These are phyloP conservation scores for Galerina marginata DNA, from an alignment of 768 basidiomycete species.

Conservation along the genomic window DNA sequence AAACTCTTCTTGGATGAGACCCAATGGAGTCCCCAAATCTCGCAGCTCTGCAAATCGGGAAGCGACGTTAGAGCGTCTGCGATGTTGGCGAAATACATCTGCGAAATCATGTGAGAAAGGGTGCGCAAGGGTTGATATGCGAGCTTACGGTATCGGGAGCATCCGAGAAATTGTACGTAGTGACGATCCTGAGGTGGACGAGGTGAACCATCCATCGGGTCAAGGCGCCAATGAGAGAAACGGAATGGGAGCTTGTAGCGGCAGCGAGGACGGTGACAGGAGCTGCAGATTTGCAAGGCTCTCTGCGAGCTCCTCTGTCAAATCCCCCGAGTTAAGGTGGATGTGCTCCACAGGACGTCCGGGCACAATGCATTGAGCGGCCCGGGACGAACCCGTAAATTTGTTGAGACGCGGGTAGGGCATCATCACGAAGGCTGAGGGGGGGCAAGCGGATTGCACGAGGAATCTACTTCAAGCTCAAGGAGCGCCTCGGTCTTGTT, in stretches of 20 bases:
- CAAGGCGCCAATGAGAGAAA: conserved; percentile 61
- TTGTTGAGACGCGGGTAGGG: conserved; percentile 53
- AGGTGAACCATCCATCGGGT: conserved; percentile 63
- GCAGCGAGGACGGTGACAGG: conserved; percentile 62
- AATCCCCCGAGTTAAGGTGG: conserved; percentile 63
- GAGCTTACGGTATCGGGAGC: conserved; percentile 57
- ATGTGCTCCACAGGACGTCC: conserved; percentile 70
- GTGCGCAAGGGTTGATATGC: conserved; percentile 16
- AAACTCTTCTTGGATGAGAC: conserved; percentile 53
- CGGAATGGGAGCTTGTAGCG: conserved; percentile 61
- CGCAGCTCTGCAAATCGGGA: conserved; percentile 67
- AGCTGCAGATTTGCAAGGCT: conserved; percentile 54
- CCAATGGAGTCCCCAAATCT: conserved; percentile 81
- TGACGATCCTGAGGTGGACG: conserved; percentile 70
- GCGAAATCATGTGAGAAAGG: conserved; percentile 28
- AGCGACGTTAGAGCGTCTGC: conserved; percentile 62
- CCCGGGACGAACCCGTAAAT: conserved; percentile 65
- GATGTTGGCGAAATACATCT: conserved; percentile 71
- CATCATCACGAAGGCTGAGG: conserved; percentile 41
- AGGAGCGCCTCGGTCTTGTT: conserved; percentile 55
- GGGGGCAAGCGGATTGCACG: conserved; percentile 28
- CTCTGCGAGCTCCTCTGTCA: conserved; percentile 60
- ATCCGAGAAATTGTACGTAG: conserved; percentile 55
- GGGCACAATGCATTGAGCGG: conserved; percentile 62
- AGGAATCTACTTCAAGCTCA: conserved; percentile 61